phyloP scores from a whole-genome alignment of 2,329 filamentous ascomycete genomes.

The Botrytis medusae region DNA sequence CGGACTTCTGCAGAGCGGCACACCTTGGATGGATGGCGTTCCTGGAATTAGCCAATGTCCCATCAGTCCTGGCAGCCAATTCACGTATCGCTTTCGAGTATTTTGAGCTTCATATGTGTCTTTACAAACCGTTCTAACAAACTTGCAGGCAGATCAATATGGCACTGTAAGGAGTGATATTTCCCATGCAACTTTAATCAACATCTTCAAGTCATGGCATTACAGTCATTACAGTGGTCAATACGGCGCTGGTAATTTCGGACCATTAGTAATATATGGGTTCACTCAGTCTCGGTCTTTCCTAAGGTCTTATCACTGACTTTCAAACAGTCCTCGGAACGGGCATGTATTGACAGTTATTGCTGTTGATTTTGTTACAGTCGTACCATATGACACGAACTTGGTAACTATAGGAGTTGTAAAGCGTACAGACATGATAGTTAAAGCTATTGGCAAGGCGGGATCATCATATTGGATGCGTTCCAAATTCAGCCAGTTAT shows the following conservation, averaged over 20 bases:
- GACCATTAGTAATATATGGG: slow-evolving; percentile 60
- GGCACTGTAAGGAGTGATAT: slow-evolving; percentile 41
- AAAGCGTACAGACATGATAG: slow-evolving; percentile 47
- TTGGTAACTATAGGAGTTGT: slow-evolving; percentile 36
- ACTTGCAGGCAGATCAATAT: slow-evolving; percentile 40
- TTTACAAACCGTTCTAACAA: neutral
- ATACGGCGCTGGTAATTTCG: slow-evolving; percentile 55
- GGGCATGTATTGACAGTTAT: slow-evolving; percentile 63
- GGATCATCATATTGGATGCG: slow-evolving; percentile 54
- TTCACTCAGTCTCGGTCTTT: slow-evolving; percentile 49
- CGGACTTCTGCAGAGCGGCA: slow-evolving; percentile 74
- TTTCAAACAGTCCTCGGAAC: neutral
- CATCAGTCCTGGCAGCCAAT: slow-evolving; percentile 60
- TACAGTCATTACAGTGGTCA: slow-evolving; percentile 57
- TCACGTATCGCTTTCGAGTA: slow-evolving; percentile 51
- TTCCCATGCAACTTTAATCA: neutral
- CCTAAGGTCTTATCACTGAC: neutral
- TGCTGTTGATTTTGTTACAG: slow-evolving; percentile 66
- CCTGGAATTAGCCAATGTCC: slow-evolving; percentile 61
- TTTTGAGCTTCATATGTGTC: neutral
- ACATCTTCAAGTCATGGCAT: slow-evolving; percentile 49
- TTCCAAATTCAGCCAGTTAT: slow-evolving; percentile 49
- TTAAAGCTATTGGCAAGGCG: slow-evolving; percentile 46
- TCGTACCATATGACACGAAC: slow-evolving; percentile 61
- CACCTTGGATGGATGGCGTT: slow-evolving; percentile 72